These are phyloP conservation scores for Coccomyxa sp. DNA, from an alignment of 139 green algal species.

Conservation along the genomic window DNA sequence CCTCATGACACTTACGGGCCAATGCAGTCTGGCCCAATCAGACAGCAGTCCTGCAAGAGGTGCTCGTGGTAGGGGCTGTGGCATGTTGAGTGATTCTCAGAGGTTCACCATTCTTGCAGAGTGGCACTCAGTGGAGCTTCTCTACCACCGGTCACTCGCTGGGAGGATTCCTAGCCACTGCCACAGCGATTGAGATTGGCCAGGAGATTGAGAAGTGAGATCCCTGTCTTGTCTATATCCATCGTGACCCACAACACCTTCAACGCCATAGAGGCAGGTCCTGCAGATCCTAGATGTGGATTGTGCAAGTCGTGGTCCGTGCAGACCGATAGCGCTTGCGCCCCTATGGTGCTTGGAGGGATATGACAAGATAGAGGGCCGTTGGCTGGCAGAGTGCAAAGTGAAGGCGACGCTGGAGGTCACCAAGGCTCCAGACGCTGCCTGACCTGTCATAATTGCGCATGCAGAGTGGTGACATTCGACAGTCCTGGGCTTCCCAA, in stretches of 20 bases:
- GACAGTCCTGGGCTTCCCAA: slow-evolving; percentile 12
- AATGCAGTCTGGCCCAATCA: too few species aligned
- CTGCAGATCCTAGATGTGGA: too few species aligned
- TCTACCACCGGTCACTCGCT: slow-evolving; percentile 6
- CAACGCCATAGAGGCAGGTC: too few species aligned
- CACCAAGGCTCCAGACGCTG: neutral
- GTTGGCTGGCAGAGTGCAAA: neutral
- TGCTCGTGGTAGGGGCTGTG: too few species aligned
- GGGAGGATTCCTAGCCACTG: slow-evolving; percentile 8
- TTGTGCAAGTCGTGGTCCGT: too few species aligned
- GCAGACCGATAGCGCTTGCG: too few species aligned
- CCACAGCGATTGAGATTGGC: neutral
- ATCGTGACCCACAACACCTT: neutral
- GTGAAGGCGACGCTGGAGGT: neutral
- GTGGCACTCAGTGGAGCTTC: slow-evolving; percentile 1
- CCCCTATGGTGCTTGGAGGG: too few species aligned
- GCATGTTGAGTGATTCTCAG: too few species aligned
- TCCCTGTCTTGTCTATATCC: neutral
- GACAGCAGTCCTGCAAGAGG: too few species aligned
- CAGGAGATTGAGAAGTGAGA: slow-evolving; percentile 2
- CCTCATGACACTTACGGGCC: too few species aligned
- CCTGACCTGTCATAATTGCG: neutral
- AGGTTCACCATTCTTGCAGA: neutral
- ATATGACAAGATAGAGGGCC: too few species aligned
- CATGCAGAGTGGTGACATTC: slow-evolving; percentile 12